Evolutionary conservation across 2,329 filamentous ascomycete genomes (phyloP), one percentile per base, ranked within the genome.

Genomic region (Aspergillus fischeri): DNA sequence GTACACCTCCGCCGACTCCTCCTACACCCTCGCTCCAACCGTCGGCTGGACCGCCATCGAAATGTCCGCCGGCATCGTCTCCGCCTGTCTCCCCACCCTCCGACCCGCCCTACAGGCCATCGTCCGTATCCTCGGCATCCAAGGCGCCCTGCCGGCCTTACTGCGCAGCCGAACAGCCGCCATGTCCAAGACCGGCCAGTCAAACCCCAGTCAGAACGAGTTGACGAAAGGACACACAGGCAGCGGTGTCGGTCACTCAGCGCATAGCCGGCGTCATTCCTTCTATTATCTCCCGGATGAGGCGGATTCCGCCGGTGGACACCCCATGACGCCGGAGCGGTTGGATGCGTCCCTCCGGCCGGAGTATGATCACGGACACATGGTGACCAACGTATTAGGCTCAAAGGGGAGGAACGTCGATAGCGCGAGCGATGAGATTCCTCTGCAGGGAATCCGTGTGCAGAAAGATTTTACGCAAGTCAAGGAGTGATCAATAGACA

Each of bases 31-130:
- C 27, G 66, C 65, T n/a, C 65, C 58, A 6, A 67, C 65, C 20
- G 65, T 68, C 38, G 66, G 60, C 52, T 69, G 67, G 67, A 67
- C 66, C 20, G 63, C 66, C 10, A 69, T 69, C 49, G 67, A 69
- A 52, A 68, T 67, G 63, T 64, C 67, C 20, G 65, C 67, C 27
- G 66, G 66, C 4, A 68, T 69, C 29, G 61, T 67, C 14, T 68
- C 66, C 5, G 67, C 67, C n/a, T 67, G 63, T 48, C 64, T 69
- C 0, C 67, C 67, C 1, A 67, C 67, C 10, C 52, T 69, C 7
- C 63, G 65, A 2, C 67, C 67, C 14, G 67, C 67, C 8, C 51
- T 69, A 10, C 63, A 60, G 14, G 56, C 62, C 28, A 53, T 60
- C 29, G 56, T 59, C 35, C 66, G 66, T 24, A 20, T 50, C 1